Evolutionary conservation across 2,329 filamentous ascomycete genomes (phyloP), one percentile per base, ranked within the genome.

Genomic region (Ceratocystis cubensis): DNA sequence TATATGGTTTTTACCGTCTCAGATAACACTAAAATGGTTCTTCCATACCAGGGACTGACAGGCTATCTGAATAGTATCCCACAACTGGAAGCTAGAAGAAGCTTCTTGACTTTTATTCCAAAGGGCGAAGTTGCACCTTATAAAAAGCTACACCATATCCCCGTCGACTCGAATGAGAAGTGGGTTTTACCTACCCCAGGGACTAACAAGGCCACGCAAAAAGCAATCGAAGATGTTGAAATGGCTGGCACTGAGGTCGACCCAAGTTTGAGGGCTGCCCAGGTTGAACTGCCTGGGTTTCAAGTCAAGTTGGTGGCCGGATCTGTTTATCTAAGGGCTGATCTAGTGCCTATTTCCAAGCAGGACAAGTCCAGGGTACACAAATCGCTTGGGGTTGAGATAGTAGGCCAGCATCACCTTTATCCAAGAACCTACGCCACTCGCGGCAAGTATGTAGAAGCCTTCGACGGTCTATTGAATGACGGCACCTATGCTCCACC

Each of bases 381-480:
- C 6, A 73, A 76, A 64, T 67, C 72, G 25, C 71, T 77, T 2
- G 79, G 77, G 63, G 73, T 76, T 69, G 75, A 73, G 69, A 74
- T 75, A 8, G 71, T 81, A 13, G 80, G 80, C 5, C 74, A 78
- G 69, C 72, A 79, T n/a, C 72, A 73, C 15, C 73, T 71, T 25
- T 79, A 78, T 62, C 81, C 81, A 0, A 66, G 22, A 48, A 72
- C 4, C 56, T 64, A 61, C 37, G 70, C 69, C 69, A 67, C 53
- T 67, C 72, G 6, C 73, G 74, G 67, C 71, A 71, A 41, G 4
- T 68, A 7, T 68, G 71, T 66, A 65, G 70, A 4, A 46, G 72
- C 5, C 0, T 84, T 80, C 76, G 77, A 80, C 63, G 82, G 82
- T 13, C 73, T 74, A 64, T 72, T 84, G 4, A 74, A 74, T 0